Evolutionary conservation across 768 basidiomycete genomes (phyloP), one percentile per base, ranked within the genome.

Genomic region (Pleurotus giganteus): DNA sequence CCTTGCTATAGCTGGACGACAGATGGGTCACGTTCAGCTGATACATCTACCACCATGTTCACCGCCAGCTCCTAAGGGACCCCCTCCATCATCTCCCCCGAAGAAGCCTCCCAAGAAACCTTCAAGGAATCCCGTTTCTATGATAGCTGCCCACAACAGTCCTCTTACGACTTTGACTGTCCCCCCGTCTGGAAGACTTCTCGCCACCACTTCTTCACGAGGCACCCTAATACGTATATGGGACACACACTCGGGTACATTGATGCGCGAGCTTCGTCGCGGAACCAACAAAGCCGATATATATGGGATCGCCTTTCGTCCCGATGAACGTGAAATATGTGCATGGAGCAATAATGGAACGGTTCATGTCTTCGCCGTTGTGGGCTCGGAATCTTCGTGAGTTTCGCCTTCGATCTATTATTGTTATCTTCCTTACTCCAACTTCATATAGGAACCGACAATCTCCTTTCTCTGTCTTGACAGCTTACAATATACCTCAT

Each of bases 331-430:
- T 55, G 91, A 94, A 60, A 73, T 96, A 0, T 91, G 90, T 63
- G 93, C 91, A 8, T 93, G 92, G 88, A 94, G 92, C 65, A 94
- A 97, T 69, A 97, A 97, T 70, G 94, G 94, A 31, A 97, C 94
- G 0, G 85, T 97, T 5, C 94, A 97, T 66, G 77, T 94, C 39
- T 96, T 95, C 69, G 84, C 88, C 39, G 76, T 96, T 21, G 76
- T 79, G 44, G 77, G 78, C 36, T 81, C 86, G 17, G 85, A 84
- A 6, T 69, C 81, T 58, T 81, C 83, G 87, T 89, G 68, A 76
- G 87, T 81, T 29, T 42, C 49, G 26, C 12, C 6, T 11, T 23
- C 2, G 32, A 9, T 23, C 19, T 43, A 31, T 50, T 1, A 8
- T 36, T 26, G 31, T 36, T 54, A 21, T 44, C 52, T 23, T 27